A percentile compares a stretch with the other conserved stretches of the same genome.
Conservation (phyloP, 345 rosid genomes). For the Theobroma cacao region DNA sequence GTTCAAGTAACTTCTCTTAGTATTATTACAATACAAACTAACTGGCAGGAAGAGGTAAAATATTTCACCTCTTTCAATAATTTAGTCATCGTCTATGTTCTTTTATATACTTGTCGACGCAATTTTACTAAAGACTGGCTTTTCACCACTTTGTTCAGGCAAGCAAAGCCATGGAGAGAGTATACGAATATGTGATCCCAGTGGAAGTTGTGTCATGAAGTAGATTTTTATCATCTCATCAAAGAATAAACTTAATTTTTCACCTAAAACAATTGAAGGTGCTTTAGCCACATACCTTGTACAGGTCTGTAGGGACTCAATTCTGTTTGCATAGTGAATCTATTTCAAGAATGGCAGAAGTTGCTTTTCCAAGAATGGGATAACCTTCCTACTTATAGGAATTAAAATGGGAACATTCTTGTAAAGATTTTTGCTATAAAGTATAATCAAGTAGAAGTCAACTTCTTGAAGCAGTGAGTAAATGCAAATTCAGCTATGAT, state of each 20-base stretch:
- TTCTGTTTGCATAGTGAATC: background rate
- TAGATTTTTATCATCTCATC: background rate
- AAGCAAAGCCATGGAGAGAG: slow-evolving; percentile 34
- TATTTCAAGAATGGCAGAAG: background rate
- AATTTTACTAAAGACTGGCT: background rate
- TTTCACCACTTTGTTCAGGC: slow-evolving; percentile 19
- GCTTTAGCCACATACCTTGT: background rate
- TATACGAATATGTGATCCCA: slow-evolving; percentile 6
- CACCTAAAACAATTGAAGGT: background rate
- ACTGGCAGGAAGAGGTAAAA: slow-evolving; percentile 44
- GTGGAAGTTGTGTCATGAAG: slow-evolving; percentile 11
- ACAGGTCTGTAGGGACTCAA: background rate
- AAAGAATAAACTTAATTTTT: background rate
- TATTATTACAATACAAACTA: slow-evolving; percentile 23
- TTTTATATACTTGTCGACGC: background rate
- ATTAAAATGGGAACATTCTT: background rate
- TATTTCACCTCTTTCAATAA: background rate
- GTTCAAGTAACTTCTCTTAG: slow-evolving; percentile 36
- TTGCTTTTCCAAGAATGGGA: background rate
- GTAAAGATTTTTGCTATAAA: background rate
- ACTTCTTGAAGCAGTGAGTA: background rate
- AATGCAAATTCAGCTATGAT: background rate
- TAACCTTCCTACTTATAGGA: background rate
- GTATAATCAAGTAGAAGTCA: background rate
- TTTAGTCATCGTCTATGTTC: background rate